These are phyloP conservation scores for Pseudognaphalium luteoalbum DNA, from an alignment of 129 eudicot species.

Conservation along the genomic window DNA sequence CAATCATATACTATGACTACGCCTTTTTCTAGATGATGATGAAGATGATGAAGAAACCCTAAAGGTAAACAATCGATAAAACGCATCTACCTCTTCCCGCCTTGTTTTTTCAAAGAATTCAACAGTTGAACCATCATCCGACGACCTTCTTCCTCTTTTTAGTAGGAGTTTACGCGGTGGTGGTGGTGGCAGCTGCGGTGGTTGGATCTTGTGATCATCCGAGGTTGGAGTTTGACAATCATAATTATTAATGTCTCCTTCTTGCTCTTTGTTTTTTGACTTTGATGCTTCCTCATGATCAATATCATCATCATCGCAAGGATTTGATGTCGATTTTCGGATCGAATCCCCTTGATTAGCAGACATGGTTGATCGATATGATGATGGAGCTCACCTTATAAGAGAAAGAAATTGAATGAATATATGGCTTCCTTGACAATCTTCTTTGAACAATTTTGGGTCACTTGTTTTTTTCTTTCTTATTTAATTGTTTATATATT, in stretches of 20 bases:
- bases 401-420: slow-evolving; percentile 7
- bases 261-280: slow-evolving; percentile 16
- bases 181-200: slow-evolving; percentile 23
- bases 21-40: slow-evolving; percentile 33
- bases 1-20: slow-evolving; percentile 32
- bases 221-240: slow-evolving; percentile 34
- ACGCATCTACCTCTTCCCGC: slow-evolving; percentile 35
- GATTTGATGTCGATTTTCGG: slow-evolving; percentile 11
- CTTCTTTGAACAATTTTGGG: slow-evolving; percentile 7
- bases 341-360: background rate
- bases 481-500: slow-evolving; percentile 3
- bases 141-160: slow-evolving; percentile 21
- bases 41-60: slow-evolving; percentile 28
- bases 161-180: slow-evolving; percentile 16
- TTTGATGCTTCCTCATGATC: slow-evolving; percentile 21
- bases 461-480: slow-evolving; percentile 20
- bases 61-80: slow-evolving; percentile 25
- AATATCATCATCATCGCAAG: slow-evolving; percentile 6
- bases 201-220: slow-evolving; percentile 36
- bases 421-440: slow-evolving; percentile 24
- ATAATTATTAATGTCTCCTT: background rate
- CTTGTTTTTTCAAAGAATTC: slow-evolving; percentile 35
- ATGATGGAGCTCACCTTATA: background rate
- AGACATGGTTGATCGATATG: background rate
- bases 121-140: slow-evolving; percentile 9